These are phyloP conservation scores for Kwoniella europaea DNA, from an alignment of 768 basidiomycete species.

Conservation along the genomic window DNA sequence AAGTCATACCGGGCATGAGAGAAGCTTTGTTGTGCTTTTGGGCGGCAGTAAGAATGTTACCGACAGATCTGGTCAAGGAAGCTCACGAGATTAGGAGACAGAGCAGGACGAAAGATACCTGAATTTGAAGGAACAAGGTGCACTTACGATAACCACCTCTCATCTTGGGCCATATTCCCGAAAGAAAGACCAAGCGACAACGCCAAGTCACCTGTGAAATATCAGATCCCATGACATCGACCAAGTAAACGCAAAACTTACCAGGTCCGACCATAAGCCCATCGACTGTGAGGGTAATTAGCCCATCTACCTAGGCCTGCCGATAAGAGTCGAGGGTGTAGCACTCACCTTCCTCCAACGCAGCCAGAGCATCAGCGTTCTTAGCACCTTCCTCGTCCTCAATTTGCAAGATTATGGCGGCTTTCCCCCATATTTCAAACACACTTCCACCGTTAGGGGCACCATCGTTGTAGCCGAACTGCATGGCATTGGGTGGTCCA, in stretches of 20 bases:
- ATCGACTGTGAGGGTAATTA: neutral
- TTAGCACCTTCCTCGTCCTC: slow-evolving; percentile 26
- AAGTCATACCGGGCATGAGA: slow-evolving; percentile 17
- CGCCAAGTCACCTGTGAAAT: slow-evolving; percentile 7
- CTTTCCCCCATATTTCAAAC: slow-evolving; percentile 26
- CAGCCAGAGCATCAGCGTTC: slow-evolving; percentile 32
- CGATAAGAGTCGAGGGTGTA: no score
- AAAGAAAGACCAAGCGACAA: slow-evolving; percentile 14
- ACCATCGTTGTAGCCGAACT: slow-evolving; percentile 29
- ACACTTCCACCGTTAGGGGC: slow-evolving; percentile 10
- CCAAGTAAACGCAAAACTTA: no score
- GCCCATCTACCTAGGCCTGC: slow-evolving; percentile 1
- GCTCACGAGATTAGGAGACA: neutral
- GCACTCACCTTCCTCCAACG: slow-evolving; percentile 31
- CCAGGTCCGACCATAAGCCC: slow-evolving; percentile 3
- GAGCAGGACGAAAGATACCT: neutral
- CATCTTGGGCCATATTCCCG: neutral
- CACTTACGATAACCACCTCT: slow-evolving; percentile 11
- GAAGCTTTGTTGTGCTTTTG: slow-evolving; percentile 11
- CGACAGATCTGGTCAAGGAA: neutral
- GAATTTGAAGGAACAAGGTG: no score
- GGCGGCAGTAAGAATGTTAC: slow-evolving; percentile 3
- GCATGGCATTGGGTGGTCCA: slow-evolving; percentile 25
- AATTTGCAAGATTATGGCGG: slow-evolving; percentile 35
- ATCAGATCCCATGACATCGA: neutral